A percentile compares a stretch with the other conserved stretches of the same genome.
Conservation (phyloP, 2,329 filamentous ascomycete species). For the Alternaria incomplexa region DNA sequence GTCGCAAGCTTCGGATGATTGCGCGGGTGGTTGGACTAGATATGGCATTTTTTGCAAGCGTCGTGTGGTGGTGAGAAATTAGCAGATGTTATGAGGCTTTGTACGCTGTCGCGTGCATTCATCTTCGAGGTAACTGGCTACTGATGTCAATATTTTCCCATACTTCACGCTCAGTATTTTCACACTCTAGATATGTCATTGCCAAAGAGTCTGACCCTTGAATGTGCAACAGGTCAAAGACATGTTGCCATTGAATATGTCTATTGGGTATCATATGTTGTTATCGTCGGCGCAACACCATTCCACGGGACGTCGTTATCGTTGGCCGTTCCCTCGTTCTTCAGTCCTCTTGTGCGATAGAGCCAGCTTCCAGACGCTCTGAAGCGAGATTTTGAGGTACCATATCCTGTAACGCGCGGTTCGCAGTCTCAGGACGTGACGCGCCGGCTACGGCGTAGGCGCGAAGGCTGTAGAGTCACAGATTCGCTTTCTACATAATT, state of each 20-base stretch:
- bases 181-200: not conserved
- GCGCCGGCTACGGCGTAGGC: slow-evolving; percentile 8
- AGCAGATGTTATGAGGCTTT: no score
- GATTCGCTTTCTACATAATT: slow-evolving; percentile 8
- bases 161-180: not conserved
- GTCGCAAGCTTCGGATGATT: not conserved
- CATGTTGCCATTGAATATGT: slow-evolving; percentile 9
- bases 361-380: not conserved
- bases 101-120: no score
- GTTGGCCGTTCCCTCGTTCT: not conserved
- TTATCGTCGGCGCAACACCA: not conserved
- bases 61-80: no score
- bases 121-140: not conserved
- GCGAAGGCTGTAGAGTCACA: slow-evolving; percentile 9
- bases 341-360: not conserved
- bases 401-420: slow-evolving; percentile 10
- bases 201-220: not conserved
- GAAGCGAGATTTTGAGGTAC: slow-evolving; percentile 10
- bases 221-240: not conserved
- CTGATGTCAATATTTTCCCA: not conserved
- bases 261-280: slow-evolving; percentile 16
- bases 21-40: slow-evolving; percentile 2
- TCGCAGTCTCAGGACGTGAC: slow-evolving; percentile 11
- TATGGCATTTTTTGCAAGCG: slow-evolving; percentile 1
- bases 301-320: not conserved